A percentile compares a stretch with the other conserved stretches of the same genome.
Conservation (phyloP, 768 basidiomycete species). For the Dendrothele bispora region DNA sequence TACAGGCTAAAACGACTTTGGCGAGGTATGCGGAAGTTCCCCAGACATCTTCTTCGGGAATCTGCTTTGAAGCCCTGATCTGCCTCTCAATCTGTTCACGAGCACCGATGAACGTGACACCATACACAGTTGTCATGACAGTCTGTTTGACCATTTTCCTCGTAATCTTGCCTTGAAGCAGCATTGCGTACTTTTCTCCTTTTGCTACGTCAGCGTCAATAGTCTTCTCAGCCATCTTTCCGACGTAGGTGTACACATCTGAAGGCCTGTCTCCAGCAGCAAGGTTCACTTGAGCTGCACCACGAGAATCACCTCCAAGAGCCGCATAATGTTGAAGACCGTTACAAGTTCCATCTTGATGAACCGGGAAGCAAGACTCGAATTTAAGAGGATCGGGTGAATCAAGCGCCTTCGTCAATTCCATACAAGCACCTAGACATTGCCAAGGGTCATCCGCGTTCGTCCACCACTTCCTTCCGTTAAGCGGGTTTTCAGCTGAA, state of each 20-base stretch:
- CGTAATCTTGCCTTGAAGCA: conserved; percentile 76
- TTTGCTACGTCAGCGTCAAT: conserved; percentile 56
- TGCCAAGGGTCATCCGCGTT: conserved; percentile 97
- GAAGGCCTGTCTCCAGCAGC: conserved; percentile 81
- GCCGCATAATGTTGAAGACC: conserved; percentile 99
- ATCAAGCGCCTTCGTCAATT: conserved; percentile 78
- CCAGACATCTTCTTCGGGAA: conserved; percentile 77
- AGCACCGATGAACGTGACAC: conserved; percentile 94
- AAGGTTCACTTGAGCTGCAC: conserved; percentile 92
- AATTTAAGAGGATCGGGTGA: conserved; percentile 64
- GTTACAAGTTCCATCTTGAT: conserved; percentile 98
- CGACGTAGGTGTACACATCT: conserved; percentile 94
- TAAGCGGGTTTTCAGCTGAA: conserved; percentile 77
- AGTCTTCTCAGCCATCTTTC: conserved; percentile 75
- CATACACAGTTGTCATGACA: conserved; percentile 99
- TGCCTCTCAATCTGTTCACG: conserved; percentile 93
- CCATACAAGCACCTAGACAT: conserved; percentile 89
- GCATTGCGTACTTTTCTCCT: conserved; percentile 52
- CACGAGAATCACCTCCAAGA: conserved; percentile 86
- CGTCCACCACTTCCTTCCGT: conserved; percentile 87
- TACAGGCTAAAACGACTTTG: conserved; percentile 72
- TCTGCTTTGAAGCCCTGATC: conserved; percentile 71
- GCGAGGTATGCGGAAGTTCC: conserved; percentile 76
- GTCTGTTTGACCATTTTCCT: conserved; percentile 99
- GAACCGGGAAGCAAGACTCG: conserved; percentile 78